Conservation (phyloP, 768 basidiomycete species). For the Podaxis pistillaris region DNA sequence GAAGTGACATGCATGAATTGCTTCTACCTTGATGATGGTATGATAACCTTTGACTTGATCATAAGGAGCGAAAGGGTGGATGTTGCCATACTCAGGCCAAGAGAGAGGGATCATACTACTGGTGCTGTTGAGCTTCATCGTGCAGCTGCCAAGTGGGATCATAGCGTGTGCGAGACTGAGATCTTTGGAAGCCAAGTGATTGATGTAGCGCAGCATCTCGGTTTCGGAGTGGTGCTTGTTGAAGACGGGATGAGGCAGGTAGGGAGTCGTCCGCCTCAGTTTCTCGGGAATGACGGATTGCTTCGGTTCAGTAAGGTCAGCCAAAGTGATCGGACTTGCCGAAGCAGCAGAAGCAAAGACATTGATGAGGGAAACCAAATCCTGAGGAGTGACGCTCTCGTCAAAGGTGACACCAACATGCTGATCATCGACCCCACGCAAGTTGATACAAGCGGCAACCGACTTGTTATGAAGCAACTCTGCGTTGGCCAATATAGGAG, state of each 20-base stretch:
- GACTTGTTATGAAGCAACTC: slow-evolving; percentile 70
- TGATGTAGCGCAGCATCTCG: slow-evolving; percentile 96
- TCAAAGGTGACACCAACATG: slow-evolving; percentile 90
- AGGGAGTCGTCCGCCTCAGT: slow-evolving; percentile 62
- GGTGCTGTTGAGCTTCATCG: slow-evolving; percentile 98
- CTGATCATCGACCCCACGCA: slow-evolving; percentile 71
- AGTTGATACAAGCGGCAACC: slow-evolving; percentile 68
- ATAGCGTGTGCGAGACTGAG: slow-evolving; percentile 93
- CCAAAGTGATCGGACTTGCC: slow-evolving; percentile 40
- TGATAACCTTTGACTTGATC: slow-evolving; percentile 90
- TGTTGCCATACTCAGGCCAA: slow-evolving; percentile 85
- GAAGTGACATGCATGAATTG: slow-evolving; percentile 1
- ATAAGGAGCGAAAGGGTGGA: slow-evolving; percentile 91
- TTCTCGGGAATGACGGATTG: slow-evolving; percentile 49
- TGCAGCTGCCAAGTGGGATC: slow-evolving; percentile 95
- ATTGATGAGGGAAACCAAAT: slow-evolving; percentile 76
- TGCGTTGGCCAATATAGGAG: slow-evolving; percentile 52
- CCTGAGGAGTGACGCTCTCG: slow-evolving; percentile 78
- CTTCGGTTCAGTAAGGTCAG: slow-evolving; percentile 45
- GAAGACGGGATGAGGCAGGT: slow-evolving; percentile 87
- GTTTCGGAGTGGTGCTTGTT: slow-evolving; percentile 98
- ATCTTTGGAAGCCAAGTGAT: slow-evolving; percentile 92
- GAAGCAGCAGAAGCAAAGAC: slow-evolving; percentile 74
- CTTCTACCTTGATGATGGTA: slow-evolving; percentile 67
- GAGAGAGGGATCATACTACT: slow-evolving; percentile 97